phyloP scores from a whole-genome alignment of 768 basidiomycete genomes.

The Xanthoconium purpureum region DNA sequence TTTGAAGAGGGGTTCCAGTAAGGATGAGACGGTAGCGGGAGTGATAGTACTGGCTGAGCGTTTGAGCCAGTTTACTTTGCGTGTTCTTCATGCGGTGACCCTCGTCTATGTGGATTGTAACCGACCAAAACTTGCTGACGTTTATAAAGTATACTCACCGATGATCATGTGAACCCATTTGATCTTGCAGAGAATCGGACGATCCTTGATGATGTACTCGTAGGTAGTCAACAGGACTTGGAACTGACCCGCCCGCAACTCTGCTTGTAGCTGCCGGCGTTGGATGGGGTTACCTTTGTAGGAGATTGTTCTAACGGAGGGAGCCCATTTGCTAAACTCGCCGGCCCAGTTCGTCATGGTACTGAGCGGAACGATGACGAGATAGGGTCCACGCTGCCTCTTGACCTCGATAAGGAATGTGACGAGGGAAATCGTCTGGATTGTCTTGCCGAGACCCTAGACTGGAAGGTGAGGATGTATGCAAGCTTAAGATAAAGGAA shows the following conservation, averaged over 20 bases:
- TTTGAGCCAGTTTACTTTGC: constrained; percentile 84
- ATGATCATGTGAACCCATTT: constrained; percentile 99
- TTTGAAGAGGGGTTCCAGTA: constrained; percentile 94
- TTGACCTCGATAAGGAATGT: constrained; percentile 91
- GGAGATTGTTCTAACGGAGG: constrained; percentile 69
- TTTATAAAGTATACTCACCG: constrained; percentile 41
- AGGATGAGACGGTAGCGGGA: constrained; percentile 91
- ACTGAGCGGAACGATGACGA: constrained; percentile 92
- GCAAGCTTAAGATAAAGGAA: background rate
- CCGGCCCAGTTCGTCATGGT: constrained; percentile 98
- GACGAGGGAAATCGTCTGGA: constrained; percentile 93
- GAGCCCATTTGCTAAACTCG: constrained; percentile 98
- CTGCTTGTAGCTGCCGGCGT: constrained; percentile 72
- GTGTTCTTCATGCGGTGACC: constrained; percentile 99
- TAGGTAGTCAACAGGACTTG: constrained; percentile 93
- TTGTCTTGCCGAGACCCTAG: constrained; percentile 93
- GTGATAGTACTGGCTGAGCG: constrained; percentile 88
- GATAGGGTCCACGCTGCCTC: constrained; percentile 88
- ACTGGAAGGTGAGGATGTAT: constrained; percentile 9
- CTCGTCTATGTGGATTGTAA: constrained; percentile 56
- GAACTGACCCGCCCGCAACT: constrained; percentile 78
- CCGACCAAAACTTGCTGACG: background rate
- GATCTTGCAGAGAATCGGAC: constrained; percentile 83
- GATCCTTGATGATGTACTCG: constrained; percentile 97
- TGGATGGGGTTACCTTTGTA: constrained; percentile 92